These are phyloP conservation scores for Sesbania bispinosa DNA, from an alignment of 306 rosid species.

Conservation along the genomic window DNA sequence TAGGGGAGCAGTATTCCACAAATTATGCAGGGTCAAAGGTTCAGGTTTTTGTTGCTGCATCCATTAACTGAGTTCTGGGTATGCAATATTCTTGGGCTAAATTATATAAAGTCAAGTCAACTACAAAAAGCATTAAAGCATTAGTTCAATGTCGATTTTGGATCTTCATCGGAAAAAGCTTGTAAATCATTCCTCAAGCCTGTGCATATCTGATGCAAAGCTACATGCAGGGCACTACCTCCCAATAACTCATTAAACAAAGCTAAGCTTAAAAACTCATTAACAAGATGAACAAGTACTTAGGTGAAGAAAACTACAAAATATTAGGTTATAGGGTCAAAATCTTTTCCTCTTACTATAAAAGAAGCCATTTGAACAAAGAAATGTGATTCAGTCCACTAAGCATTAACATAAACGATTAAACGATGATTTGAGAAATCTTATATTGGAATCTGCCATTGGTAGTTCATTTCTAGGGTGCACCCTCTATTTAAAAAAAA, in stretches of 20 bases:
- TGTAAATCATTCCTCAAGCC: background rate
- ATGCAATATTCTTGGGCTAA: background rate
- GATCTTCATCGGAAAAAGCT: background rate
- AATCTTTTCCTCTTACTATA: background rate
- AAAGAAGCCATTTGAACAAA: background rate
- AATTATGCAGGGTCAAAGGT: background rate
- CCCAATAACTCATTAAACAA: constrained; percentile 6
- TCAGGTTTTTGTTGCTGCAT: background rate
- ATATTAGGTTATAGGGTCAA: background rate
- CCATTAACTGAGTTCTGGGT: background rate
- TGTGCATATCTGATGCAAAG: background rate
- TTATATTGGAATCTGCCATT: background rate
- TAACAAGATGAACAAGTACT: background rate
- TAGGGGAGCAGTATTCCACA: background rate
- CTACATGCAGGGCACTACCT: background rate
- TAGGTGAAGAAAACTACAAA: background rate
- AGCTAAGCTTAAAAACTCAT: background rate
- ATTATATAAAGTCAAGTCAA: background rate
- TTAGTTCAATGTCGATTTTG: background rate
- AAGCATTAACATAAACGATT: background rate
- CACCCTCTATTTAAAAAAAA: background rate
- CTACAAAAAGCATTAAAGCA: background rate
- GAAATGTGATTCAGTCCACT: background rate
- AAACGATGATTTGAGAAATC: background rate
- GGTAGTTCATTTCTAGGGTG: background rate